Evolutionary conservation across 768 basidiomycete species (phyloP).

Genomic region (Phanerodontia chrysosporium): DNA sequence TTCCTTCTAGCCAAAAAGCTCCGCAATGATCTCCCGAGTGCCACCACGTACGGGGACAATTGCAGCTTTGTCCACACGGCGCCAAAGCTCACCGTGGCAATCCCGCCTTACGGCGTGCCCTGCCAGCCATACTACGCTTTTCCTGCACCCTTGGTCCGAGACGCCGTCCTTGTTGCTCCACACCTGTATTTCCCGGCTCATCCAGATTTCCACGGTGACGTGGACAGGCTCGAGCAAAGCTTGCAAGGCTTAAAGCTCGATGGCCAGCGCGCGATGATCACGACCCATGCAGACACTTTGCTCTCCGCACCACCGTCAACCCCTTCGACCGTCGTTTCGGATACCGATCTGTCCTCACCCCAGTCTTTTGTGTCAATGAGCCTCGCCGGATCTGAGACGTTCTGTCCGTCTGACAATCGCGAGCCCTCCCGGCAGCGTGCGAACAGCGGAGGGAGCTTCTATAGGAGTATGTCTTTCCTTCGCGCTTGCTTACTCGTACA

Average conservation of each 20-base stretch:
- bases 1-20: background rate
- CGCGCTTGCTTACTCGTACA: background rate
- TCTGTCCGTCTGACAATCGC: background rate
- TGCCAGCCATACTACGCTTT: background rate
- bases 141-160: background rate
- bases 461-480: constrained; percentile 4
- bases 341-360: background rate
- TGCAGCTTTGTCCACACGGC: background rate
- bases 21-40: background rate
- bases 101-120: background rate
- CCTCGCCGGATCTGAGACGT: background rate
- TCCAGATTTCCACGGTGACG: background rate
- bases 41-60: background rate
- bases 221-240: background rate
- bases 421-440: background rate
- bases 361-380: background rate
- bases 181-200: background rate
- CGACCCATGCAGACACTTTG: background rate
- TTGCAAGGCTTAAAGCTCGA: background rate
- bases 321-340: background rate
- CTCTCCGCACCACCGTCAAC: constrained; percentile 3
- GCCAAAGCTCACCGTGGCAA: background rate
- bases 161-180: background rate
- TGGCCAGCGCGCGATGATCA: background rate
- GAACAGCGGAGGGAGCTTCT: constrained; percentile 3